A percentile compares a stretch with the other conserved stretches of the same genome.
These are phyloP conservation scores for Cornus kousa DNA, from an alignment of 148 eudicot species.

Conservation along the genomic window DNA sequence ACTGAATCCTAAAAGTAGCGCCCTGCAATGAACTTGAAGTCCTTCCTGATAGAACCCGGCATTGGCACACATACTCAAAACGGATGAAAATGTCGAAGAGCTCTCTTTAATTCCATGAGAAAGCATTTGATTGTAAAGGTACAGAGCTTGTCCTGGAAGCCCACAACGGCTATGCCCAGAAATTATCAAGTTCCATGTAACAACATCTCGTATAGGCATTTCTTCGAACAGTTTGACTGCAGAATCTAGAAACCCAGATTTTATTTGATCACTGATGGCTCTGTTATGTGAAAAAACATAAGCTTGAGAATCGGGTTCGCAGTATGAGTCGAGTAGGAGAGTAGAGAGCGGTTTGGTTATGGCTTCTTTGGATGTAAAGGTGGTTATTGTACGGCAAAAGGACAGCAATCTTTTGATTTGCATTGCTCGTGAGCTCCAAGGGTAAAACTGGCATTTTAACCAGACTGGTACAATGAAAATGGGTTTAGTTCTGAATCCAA, in stretches of 20 bases:
- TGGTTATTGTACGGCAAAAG: constrained; percentile 13
- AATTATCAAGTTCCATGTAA: constrained; percentile 76
- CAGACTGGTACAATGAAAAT: too few relatives aligned
- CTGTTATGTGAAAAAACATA: constrained; percentile 41
- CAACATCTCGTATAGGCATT: constrained; percentile 61
- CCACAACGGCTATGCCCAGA: constrained; percentile 51
- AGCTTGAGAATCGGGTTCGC: constrained; percentile 24
- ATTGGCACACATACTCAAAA: constrained; percentile 57
- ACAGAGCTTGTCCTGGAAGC: constrained; percentile 33
- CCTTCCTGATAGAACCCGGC: constrained; percentile 47
- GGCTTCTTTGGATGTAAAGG: constrained; percentile 10
- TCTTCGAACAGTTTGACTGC: constrained; percentile 68
- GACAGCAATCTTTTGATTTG: constrained; percentile 7
- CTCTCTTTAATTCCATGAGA: constrained; percentile 47
- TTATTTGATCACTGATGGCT: constrained; percentile 34
- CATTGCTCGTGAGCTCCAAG: constrained; percentile 14
- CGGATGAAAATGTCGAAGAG: constrained; percentile 61
- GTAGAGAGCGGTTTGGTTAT: constrained; percentile 1
- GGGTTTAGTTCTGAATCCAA: too few relatives aligned
- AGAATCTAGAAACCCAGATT: constrained; percentile 39
- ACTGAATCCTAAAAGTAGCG: constrained; percentile 47
- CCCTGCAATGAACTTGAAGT: constrained; percentile 67
- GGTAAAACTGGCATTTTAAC: background rate
- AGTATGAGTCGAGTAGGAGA: constrained; percentile 35
- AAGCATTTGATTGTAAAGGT: constrained; percentile 51